These are phyloP conservation scores for Cutaneotrichosporon sp. DNA, from an alignment of 1,284 basidiomycete genomes.

Conservation along the genomic window DNA sequence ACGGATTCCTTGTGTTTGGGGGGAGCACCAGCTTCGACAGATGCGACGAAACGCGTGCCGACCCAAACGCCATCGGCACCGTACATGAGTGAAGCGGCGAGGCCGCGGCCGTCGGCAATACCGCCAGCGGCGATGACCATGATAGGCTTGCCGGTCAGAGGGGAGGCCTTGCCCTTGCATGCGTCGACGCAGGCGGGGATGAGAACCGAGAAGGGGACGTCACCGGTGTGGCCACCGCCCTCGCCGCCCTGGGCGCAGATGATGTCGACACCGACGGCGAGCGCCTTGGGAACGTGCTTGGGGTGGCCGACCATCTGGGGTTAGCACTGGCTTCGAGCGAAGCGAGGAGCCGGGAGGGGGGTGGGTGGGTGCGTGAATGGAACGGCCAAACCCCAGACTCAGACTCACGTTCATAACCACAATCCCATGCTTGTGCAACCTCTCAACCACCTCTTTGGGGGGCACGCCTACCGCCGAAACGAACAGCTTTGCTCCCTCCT, in stretches of 20 bases:
- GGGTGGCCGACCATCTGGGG: constrained; percentile 76
- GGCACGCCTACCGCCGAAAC: constrained; percentile 79
- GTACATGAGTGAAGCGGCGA: constrained; percentile 79
- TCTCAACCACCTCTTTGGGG: constrained; percentile 71
- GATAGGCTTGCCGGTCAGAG: constrained; percentile 67
- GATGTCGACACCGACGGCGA: constrained; percentile 76
- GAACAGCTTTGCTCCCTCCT: constrained; percentile 76
- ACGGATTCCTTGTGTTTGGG: constrained; percentile 74
- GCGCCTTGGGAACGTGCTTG: constrained; percentile 77
- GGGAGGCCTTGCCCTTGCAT: constrained; percentile 68
- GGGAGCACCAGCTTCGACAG: constrained; percentile 64
- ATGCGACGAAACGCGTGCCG: constrained; percentile 86
- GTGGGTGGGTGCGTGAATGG: neutral
- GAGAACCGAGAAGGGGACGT: constrained; percentile 43
- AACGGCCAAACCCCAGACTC: neutral
- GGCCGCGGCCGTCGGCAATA: constrained; percentile 75
- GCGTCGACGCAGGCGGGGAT: constrained; percentile 74
- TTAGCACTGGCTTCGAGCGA: neutral
- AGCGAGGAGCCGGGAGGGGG: neutral
- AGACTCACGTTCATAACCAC: constrained; percentile 69
- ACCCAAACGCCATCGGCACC: constrained; percentile 86
- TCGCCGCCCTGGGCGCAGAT: constrained; percentile 87
- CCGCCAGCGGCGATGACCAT: constrained; percentile 83
- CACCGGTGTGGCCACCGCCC: constrained; percentile 66
- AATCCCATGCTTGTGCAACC: constrained; percentile 74